Evolutionary conservation across 2,329 filamentous ascomycete species (phyloP).

Genomic region (Colletotrichum lupini): DNA sequence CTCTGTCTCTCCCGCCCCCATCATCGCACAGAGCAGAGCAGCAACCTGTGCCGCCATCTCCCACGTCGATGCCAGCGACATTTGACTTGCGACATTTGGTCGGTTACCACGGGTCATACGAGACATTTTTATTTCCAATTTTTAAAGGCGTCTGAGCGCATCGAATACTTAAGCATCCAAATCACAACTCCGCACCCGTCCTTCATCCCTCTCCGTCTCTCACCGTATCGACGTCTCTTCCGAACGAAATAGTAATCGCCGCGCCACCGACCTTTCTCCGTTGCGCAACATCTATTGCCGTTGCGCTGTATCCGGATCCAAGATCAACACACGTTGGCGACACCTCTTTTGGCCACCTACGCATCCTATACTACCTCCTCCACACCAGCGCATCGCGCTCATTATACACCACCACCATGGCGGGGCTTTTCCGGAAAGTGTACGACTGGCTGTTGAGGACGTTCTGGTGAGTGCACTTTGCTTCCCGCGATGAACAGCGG

Average conservation of each 20-base stretch:
- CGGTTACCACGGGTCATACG: slow-evolving; percentile 51
- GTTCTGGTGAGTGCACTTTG: slow-evolving; percentile 80
- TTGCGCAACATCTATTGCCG: slow-evolving; percentile 32
- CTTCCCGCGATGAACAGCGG: slow-evolving; percentile 17
- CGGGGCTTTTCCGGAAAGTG: slow-evolving; percentile 89
- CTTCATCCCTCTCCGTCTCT: slow-evolving; percentile 37
- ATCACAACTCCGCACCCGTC: slow-evolving; percentile 41
- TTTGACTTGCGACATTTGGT: slow-evolving; percentile 38
- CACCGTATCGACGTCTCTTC: slow-evolving; percentile 40
- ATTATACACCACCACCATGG: slow-evolving; percentile 69
- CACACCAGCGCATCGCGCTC: slow-evolving; percentile 32
- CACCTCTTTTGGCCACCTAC: neutral
- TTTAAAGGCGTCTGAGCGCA: slow-evolving; percentile 47
- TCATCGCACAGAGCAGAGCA: slow-evolving; percentile 29
- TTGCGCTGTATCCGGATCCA: neutral
- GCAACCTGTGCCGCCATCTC: slow-evolving; percentile 15
- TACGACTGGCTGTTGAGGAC: slow-evolving; percentile 99
- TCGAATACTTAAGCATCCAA: slow-evolving; percentile 52
- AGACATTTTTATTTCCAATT: slow-evolving; percentile 54
- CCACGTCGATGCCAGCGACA: slow-evolving; percentile 26
- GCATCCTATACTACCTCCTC: neutral
- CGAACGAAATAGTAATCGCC: slow-evolving; percentile 17
- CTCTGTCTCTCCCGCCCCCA: slow-evolving; percentile 24
- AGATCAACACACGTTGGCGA: neutral
- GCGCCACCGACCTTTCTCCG: slow-evolving; percentile 12